A percentile compares a stretch with the other conserved stretches of the same genome.
These are phyloP conservation scores for Hemisphaericaspora nanyangensis DNA, from an alignment of 805 yeast species.

Conservation along the genomic window DNA sequence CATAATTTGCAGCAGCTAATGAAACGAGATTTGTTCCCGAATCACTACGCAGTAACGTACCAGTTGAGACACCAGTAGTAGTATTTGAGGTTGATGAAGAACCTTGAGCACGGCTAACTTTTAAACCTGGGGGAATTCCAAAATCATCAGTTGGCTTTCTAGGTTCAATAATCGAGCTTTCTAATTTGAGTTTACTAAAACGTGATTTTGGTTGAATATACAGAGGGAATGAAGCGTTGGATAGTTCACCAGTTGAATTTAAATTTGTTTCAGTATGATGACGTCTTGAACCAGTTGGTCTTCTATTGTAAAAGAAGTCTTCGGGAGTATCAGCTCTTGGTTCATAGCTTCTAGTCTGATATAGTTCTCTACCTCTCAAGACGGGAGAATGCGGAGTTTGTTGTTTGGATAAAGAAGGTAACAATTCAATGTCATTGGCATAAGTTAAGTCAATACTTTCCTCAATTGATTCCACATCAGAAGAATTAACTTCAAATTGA, in stretches of 20 bases:
- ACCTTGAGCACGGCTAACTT: constrained; percentile 32
- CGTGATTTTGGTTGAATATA: constrained; percentile 46
- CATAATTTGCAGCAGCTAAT: constrained; percentile 5
- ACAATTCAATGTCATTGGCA: neutral
- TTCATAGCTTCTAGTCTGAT: neutral
- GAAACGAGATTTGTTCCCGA: constrained; percentile 13
- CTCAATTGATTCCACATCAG: constrained; percentile 7
- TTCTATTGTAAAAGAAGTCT: constrained; percentile 45
- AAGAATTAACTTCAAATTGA: constrained; percentile 50
- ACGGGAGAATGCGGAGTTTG: constrained; percentile 14
- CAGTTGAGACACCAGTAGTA: constrained; percentile 4
- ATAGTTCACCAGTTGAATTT: too few relatives aligned
- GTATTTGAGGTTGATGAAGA: constrained; percentile 14
- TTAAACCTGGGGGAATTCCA: constrained; percentile 35
- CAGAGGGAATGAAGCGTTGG: constrained; percentile 19
- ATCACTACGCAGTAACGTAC: neutral
- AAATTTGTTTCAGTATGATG: too few relatives aligned
- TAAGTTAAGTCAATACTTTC: neutral
- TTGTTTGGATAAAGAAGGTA: constrained; percentile 12
- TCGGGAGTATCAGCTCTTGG: constrained; percentile 41
- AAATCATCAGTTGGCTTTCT: constrained; percentile 24
- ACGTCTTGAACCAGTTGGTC: too few relatives aligned
- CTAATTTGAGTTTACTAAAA: constrained; percentile 20
- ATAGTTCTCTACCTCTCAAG: constrained; percentile 13
- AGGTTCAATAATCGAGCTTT: constrained; percentile 33